Evolutionary conservation across 768 basidiomycete species (phyloP), one percentile per base, ranked within the genome.

Genomic region (Suillus subalutaceus): DNA sequence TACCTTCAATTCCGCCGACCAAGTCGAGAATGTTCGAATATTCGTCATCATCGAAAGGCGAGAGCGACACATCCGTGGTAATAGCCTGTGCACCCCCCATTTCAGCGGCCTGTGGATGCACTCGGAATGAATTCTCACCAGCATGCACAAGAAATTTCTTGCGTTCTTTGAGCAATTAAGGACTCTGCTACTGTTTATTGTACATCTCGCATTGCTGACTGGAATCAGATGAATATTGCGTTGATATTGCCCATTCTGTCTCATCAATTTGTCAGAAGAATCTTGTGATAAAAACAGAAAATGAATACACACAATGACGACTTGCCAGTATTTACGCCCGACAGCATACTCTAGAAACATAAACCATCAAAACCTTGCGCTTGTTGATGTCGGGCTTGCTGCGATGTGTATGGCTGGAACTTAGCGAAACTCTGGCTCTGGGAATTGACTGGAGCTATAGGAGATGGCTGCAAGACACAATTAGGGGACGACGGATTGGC

Each of bases 251-350:
- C 15, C 56, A n/a, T n/a, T 35, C 56, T 57, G 35, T 37, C 12
- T 35, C 2, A 53, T 43, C 18, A 32, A 4, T 56, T 4, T 16
- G 46, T 65, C 20, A 65, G 38, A 32, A 43, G 20, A 35, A 12
- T 13, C 7, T 32, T 32, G 32, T 32, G 4, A 32, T 32, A 12
- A 56, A 26, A 26, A 41, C 15, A 57, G 55, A 30, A 56, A 62
- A 60, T 15, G 38, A 6, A 61, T 9, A 40, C 38, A n/a, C 32
- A 38, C 13, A 64, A 23, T 37, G 15, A 32, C 61, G n/a, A 62
- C 50, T 50, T 46, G 72, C 75, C 73, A 77, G 65, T 72, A 75
- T n/a, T 66, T 63, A 10, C 64, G 46, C 26, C 69, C 67, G 6
- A 74, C 15, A 3, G 65, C 66, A 43, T 70, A 67, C 30, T 66